A percentile compares a stretch with the other conserved stretches of the same genome.
phyloP scores from a whole-genome alignment of 495 filamentous ascomycete genomes.

The Immersiella caudata region DNA sequence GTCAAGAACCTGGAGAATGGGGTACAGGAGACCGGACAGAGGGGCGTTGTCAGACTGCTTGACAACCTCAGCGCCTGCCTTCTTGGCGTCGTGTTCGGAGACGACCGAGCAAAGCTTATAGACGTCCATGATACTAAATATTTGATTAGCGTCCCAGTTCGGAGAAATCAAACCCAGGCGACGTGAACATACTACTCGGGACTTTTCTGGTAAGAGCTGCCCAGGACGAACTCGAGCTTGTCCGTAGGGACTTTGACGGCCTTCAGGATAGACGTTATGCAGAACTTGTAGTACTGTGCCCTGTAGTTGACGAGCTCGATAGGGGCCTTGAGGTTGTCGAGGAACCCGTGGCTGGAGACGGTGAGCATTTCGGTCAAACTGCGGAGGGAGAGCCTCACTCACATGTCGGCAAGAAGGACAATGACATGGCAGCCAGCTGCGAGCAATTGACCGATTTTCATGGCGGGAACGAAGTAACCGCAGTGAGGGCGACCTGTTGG shows the following conservation, averaged over 20 bases:
- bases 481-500: constrained; percentile 34
- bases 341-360: constrained; percentile 60
- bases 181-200: constrained; percentile 53
- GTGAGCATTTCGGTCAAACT: neutral
- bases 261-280: constrained; percentile 67
- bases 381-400: neutral
- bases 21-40: constrained; percentile 81
- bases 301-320: constrained; percentile 84
- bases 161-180: neutral
- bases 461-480: constrained; percentile 78
- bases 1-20: constrained; percentile 86
- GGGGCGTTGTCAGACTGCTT: constrained; percentile 81
- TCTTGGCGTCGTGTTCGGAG: constrained; percentile 72
- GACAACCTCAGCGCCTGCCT: constrained; percentile 89
- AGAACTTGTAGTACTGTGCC: constrained; percentile 69
- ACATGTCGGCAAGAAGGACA: constrained; percentile 78
- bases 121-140: constrained; percentile 66
- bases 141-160: neutral
- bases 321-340: constrained; percentile 82
- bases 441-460: constrained; percentile 90
- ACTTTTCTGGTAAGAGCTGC: constrained; percentile 78
- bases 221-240: constrained; percentile 81
- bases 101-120: constrained; percentile 59
- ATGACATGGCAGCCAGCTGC: constrained; percentile 79
- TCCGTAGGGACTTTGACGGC: constrained; percentile 75